These are phyloP conservation scores for Metschnikowia proteae DNA, from an alignment of 805 yeast genomes.

Conservation along the genomic window DNA sequence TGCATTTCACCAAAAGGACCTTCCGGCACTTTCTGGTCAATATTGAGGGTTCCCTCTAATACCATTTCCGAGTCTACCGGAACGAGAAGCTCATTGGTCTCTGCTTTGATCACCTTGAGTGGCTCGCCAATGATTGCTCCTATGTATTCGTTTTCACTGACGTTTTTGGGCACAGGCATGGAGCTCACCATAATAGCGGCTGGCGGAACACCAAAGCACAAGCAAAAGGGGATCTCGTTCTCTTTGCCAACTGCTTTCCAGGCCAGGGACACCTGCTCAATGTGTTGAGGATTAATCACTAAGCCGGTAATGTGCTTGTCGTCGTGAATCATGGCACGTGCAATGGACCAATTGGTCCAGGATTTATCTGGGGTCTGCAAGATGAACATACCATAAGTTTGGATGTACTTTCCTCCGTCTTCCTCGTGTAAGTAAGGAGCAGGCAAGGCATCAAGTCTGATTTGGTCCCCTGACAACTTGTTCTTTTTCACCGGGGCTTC, in stretches of 20 bases:
- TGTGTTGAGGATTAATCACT: slow-evolving; percentile 25
- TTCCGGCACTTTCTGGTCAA: slow-evolving; percentile 15
- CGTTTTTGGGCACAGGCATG: slow-evolving; percentile 37
- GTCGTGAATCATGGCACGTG: slow-evolving; percentile 23
- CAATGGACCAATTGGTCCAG: slow-evolving; percentile 29
- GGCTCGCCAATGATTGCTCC: slow-evolving; percentile 26
- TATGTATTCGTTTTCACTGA: slow-evolving; percentile 20
- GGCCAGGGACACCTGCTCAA: slow-evolving; percentile 20
- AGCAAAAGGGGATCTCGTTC: slow-evolving; percentile 19
- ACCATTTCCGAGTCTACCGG: slow-evolving; percentile 25
- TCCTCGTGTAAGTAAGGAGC: slow-evolving; percentile 19
- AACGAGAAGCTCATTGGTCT: slow-evolving; percentile 20
- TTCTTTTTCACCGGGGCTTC: slow-evolving; percentile 22
- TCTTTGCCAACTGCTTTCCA: slow-evolving; percentile 23
- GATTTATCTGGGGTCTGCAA: slow-evolving; percentile 23
- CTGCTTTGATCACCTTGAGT: slow-evolving; percentile 21
- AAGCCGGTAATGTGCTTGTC: slow-evolving; percentile 23
- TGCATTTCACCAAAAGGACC: slow-evolving; percentile 32
- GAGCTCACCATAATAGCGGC: slow-evolving; percentile 23
- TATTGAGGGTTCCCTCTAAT: slow-evolving; percentile 21
- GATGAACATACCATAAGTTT: slow-evolving; percentile 26
- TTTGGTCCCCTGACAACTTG: slow-evolving; percentile 16
- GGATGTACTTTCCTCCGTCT: slow-evolving; percentile 26
- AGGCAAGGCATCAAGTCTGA: slow-evolving; percentile 19
- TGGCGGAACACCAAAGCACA: slow-evolving; percentile 28